Base-by-base conservation (phyloP, 2,329 filamentous ascomycete genomes). In the Alternaria conjuncta region DNA sequence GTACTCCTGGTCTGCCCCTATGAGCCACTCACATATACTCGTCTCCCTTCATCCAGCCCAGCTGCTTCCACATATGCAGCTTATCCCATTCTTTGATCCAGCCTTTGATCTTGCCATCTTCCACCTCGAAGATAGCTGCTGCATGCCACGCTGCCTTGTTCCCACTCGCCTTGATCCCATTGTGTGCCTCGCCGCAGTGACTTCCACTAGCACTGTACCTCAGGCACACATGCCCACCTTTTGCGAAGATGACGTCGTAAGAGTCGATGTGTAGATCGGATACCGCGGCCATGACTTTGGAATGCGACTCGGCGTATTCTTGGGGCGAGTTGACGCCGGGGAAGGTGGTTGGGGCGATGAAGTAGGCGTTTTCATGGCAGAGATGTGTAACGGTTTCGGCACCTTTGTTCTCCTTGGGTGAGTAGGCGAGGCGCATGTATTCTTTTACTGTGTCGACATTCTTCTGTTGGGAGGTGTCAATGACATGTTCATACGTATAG, bases 1-100 rank as follows among this genome's bases (percentile, higher is more conserved):
- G 18, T 32, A 25, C 28, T 15, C 21, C 7, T 41, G 20, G 13
- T 53, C 11, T 9, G 21, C 18, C 26, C 12, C 20, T 9, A 18
- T 15, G 8, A 12, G 20, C 0, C 12, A 32, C 20, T 41, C 21
- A 54, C 6, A 46, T 55, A 21, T 62, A 62, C 55, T 64, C 49
- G 10, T 61, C 46, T 9, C 65, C 53, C 58, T 63, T 60, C 57
- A 68, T 67, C 64, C 66, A 69, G 15, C 66, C 63, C 10, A 69
- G 25, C 57, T 67, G 60, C 41, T 61, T 70, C 59, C 57, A 64
- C 60, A 70, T 69, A 25, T 68, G 58, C 61, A 64, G 43, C 60
- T 67, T 72, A 64, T 81, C 78, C 77, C 80, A 81, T 55, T 79
- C 78, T 60, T 80, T 81, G 18, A 73, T 78, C 65, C 78, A 80